These are phyloP conservation scores for Batkoa obscura DNA, from an alignment of 371 early-diverging fungal species.

Conservation along the genomic window DNA sequence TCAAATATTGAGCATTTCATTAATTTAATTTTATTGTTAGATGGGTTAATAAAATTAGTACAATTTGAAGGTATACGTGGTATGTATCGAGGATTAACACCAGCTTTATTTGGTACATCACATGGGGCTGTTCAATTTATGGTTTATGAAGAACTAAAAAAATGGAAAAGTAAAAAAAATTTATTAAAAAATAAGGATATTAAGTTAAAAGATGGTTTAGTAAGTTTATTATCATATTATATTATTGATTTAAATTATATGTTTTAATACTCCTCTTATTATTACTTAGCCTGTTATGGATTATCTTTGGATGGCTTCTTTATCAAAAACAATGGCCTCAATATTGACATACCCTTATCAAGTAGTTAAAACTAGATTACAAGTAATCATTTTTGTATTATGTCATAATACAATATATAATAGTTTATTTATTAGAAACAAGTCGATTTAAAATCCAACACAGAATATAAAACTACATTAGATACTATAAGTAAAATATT, in stretches of 20 bases:
- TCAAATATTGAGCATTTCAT: background rate
- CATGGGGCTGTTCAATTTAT: constrained; percentile 94
- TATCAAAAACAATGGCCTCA: constrained; percentile 74
- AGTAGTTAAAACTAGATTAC: constrained; percentile 73
- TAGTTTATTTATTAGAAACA: background rate
- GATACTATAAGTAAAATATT: constrained; percentile 53
- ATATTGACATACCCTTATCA: constrained; percentile 88
- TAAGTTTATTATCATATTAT: too few species aligned
- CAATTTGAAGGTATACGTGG: constrained; percentile 64
- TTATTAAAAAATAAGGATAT: background rate
- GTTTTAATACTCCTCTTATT: too few species aligned
- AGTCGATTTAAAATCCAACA: constrained; percentile 13
- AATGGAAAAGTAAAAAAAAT: too few species aligned
- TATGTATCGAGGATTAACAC: constrained; percentile 69
- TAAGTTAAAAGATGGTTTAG: too few species aligned
- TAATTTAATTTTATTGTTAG: constrained; percentile 8
- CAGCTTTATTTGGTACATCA: constrained; percentile 74
- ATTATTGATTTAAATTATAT: too few species aligned
- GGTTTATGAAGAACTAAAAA: constrained; percentile 90
- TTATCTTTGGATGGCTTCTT: constrained; percentile 65
- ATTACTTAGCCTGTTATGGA: constrained; percentile 31
- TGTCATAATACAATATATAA: background rate
- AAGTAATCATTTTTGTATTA: constrained; percentile 18
- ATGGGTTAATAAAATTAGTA: constrained; percentile 42
- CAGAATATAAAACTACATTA: constrained; percentile 37